Conservation (phyloP, 192 early-diverging fungal genomes). For the Geosiphon pyriformis region DNA sequence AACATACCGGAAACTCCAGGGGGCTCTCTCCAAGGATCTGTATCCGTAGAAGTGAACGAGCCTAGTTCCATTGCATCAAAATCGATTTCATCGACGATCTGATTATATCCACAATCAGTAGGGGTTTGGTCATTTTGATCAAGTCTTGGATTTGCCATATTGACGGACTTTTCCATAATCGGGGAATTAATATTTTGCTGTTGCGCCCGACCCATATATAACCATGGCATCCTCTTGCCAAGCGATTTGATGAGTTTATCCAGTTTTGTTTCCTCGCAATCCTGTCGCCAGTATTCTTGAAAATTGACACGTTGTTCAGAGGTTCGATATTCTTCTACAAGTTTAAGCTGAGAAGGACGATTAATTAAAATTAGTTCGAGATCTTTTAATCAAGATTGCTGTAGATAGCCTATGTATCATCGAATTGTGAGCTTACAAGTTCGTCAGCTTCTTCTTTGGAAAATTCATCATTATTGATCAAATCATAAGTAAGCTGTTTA, state of each 20-base stretch:
- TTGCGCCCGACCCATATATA: constrained; percentile 28
- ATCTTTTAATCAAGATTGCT: neutral
- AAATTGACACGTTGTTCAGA: constrained; percentile 57
- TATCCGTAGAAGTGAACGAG: neutral
- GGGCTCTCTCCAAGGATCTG: neutral
- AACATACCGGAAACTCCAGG: neutral
- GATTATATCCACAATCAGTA: neutral
- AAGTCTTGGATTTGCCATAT: neutral
- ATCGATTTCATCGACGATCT: neutral
- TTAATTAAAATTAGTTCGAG: neutral
- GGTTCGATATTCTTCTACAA: constrained; percentile 50
- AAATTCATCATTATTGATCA: constrained; percentile 42
- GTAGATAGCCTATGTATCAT: neutral
- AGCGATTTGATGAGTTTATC: constrained; percentile 67
- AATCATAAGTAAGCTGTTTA: constrained; percentile 59
- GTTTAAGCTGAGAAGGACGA: constrained; percentile 39
- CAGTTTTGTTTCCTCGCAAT: constrained; percentile 59
- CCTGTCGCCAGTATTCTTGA: constrained; percentile 69
- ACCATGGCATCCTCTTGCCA: constrained; percentile 70
- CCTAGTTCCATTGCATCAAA: neutral
- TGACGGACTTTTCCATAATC: neutral
- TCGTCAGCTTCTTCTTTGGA: constrained; percentile 43
- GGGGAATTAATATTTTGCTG: neutral
- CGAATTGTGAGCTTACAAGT: constrained; percentile 36
- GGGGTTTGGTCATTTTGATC: neutral